Conservation (phyloP, 2,329 filamentous ascomycete genomes). For the Verticillium nonalfalfae region DNA sequence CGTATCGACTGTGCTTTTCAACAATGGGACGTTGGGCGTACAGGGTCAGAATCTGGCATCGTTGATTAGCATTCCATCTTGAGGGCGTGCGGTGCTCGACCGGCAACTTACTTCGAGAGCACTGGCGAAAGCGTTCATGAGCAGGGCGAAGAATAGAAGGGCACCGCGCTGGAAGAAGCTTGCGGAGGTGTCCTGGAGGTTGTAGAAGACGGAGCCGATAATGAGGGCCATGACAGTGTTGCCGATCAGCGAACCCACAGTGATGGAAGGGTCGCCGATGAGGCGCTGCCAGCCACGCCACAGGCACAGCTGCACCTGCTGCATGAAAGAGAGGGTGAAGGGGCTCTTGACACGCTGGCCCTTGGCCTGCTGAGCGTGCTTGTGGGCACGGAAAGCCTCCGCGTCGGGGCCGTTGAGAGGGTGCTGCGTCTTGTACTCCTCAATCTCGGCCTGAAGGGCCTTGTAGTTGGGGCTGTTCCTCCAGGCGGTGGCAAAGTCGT, state of each 20-base stretch:
- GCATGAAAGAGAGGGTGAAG: constrained; percentile 70
- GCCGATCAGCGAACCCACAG: constrained; percentile 60
- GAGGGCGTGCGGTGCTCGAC: background rate
- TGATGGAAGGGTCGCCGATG: constrained; percentile 69
- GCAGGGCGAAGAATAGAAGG: constrained; percentile 79
- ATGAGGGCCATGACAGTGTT: constrained; percentile 75
- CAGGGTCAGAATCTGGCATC: constrained; percentile 65
- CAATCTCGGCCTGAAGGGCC: constrained; percentile 47
- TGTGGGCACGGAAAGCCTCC: constrained; percentile 48
- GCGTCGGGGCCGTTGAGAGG: constrained; percentile 51
- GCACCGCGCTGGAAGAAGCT: constrained; percentile 77
- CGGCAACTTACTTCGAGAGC: constrained; percentile 58
- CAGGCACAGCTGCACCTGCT: constrained; percentile 75
- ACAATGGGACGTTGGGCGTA: constrained; percentile 89
- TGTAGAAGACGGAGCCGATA: constrained; percentile 75
- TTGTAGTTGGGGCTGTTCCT: constrained; percentile 45
- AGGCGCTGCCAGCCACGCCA: constrained; percentile 76
- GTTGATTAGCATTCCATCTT: background rate
- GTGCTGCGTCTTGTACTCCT: constrained; percentile 46
- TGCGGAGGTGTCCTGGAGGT: constrained; percentile 55
- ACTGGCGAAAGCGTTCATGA: constrained; percentile 79
- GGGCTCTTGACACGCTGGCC: constrained; percentile 63
- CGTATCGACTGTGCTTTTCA: constrained; percentile 82
- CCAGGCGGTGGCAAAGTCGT: constrained; percentile 56
- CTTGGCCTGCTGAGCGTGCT: constrained; percentile 48